Evolutionary conservation across 768 basidiomycete species (phyloP).

Genomic region (Pleurotus citrinopileatus): DNA sequence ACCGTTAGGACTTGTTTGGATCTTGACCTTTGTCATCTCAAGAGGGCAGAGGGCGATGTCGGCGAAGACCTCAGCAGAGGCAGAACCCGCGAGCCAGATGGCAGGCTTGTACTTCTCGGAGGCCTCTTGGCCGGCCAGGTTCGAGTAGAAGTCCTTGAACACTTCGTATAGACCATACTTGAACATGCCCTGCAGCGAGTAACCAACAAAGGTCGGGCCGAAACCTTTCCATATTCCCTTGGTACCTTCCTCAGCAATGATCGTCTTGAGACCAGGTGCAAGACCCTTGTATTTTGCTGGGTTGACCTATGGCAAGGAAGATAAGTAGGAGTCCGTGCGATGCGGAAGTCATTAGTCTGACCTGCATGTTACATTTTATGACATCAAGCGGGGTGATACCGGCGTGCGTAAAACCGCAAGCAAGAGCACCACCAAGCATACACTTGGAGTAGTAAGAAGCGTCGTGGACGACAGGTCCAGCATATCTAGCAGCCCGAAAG

Average conservation of each 20-base stretch:
- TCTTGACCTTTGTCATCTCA: slow-evolving; percentile 93
- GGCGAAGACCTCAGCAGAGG: slow-evolving; percentile 93
- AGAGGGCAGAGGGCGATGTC: slow-evolving; percentile 95
- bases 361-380: slow-evolving; percentile 93
- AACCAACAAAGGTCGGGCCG: slow-evolving; percentile 90
- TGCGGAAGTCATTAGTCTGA: slow-evolving; percentile 31
- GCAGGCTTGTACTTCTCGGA: slow-evolving; percentile 78
- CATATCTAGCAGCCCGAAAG: slow-evolving; percentile 38
- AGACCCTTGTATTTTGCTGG: slow-evolving; percentile 74
- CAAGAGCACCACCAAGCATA: slow-evolving; percentile 84
- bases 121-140: slow-evolving; percentile 82
- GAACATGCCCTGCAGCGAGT: slow-evolving; percentile 96
- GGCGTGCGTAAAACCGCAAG: slow-evolving; percentile 87
- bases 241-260: slow-evolving; percentile 78
- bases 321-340: not conserved
- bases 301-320: slow-evolving; percentile 52
- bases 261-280: slow-evolving; percentile 53
- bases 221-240: slow-evolving; percentile 93
- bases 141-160: slow-evolving; percentile 93
- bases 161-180: slow-evolving; percentile 97
- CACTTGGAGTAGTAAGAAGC: slow-evolving; percentile 77
- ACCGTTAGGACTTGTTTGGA: slow-evolving; percentile 73
- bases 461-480: slow-evolving; percentile 77
- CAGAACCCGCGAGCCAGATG: slow-evolving; percentile 94
- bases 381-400: slow-evolving; percentile 87